Evolutionary conservation across 768 basidiomycete species (phyloP), one percentile per base, ranked within the genome.

Genomic region (Rhizopogon roseolus): DNA sequence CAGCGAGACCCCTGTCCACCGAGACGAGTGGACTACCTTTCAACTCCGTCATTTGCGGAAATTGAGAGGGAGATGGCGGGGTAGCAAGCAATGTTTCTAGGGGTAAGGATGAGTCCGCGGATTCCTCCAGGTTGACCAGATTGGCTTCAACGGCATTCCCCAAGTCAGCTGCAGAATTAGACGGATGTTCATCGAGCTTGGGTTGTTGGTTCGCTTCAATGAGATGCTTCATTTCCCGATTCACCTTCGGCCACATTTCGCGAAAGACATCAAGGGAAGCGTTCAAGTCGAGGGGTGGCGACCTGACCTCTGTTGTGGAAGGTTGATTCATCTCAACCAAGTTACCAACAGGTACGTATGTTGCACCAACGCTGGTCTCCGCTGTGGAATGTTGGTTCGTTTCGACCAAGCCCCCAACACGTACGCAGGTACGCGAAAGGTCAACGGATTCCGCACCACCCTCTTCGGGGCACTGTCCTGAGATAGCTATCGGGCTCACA

Each of bases 141-240:
- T 27, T 16, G 3, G 38, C 28, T 43, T 55, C 54, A 3, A 45
- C 5, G 28, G 8, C n/a, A 8, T 25, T n/a, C n/a, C 13, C 29
- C 14, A 16, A 27, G 4, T 34, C 46, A 32, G 29, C 19, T 28
- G 16, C 32, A 16, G 32, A 19, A 36, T 43, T 7, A 14, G 25
- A 17, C 39, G 11, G n/a, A 6, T 32, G 6, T 28, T 41, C 37
- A 13, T 16, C 45, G 19, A 13, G 16, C 29, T 50, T 45, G 40
- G 17, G 13, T 28, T 22, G 53, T 32, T 22, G 53, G 41, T 60
- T 59, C 29, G 43, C 41, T 2, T 59, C 58, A 53, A 66, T 61
- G 34, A 73, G 50, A 50, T 72, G 68, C 41, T 62, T 62, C 57
- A 74, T 67, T 57, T 75, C 73, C 53, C 72, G 70, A 27, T 66